Conservation (phyloP, 768 basidiomycete genomes). For the Hebeloma cylindrosporum region DNA sequence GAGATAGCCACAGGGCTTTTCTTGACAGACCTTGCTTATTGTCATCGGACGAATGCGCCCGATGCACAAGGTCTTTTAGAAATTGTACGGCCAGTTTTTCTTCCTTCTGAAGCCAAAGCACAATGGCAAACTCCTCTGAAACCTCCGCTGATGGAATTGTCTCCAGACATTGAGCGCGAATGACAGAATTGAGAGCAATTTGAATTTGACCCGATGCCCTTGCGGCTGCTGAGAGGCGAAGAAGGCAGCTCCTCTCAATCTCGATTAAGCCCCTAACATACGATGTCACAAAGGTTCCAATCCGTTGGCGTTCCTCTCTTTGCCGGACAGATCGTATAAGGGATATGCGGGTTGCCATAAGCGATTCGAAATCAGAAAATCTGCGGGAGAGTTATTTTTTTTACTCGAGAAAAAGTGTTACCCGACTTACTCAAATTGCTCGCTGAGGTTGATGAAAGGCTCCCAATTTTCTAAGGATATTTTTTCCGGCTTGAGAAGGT, state of each 20-base stretch:
- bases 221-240: slow-evolving; percentile 72
- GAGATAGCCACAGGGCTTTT: slow-evolving; percentile 55
- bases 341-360: slow-evolving; percentile 80
- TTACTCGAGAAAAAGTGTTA: background rate
- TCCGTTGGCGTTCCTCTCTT: slow-evolving; percentile 71
- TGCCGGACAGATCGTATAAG: slow-evolving; percentile 71
- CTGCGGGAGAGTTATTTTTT: slow-evolving; percentile 36
- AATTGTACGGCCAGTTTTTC: slow-evolving; percentile 79
- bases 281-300: slow-evolving; percentile 67
- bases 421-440: slow-evolving; percentile 64
- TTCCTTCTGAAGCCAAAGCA: slow-evolving; percentile 88
- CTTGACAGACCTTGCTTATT: slow-evolving; percentile 5
- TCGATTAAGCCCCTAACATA: slow-evolving; percentile 50
- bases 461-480: slow-evolving; percentile 37
- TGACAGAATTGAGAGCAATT: slow-evolving; percentile 82
- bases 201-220: slow-evolving; percentile 68
- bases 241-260: slow-evolving; percentile 68
- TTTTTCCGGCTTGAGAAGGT: slow-evolving; percentile 31
- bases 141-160: slow-evolving; percentile 45
- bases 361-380: slow-evolving; percentile 71
- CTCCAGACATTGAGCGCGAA: slow-evolving; percentile 70
- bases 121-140: slow-evolving; percentile 82
- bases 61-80: slow-evolving; percentile 43
- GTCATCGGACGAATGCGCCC: background rate
- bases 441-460: slow-evolving; percentile 47